Percentiles rank a stretch among this genome's conserved stretches.
phyloP scores from a whole-genome alignment of 345 rosid species.

The Bruguiera gymnorhiza region DNA sequence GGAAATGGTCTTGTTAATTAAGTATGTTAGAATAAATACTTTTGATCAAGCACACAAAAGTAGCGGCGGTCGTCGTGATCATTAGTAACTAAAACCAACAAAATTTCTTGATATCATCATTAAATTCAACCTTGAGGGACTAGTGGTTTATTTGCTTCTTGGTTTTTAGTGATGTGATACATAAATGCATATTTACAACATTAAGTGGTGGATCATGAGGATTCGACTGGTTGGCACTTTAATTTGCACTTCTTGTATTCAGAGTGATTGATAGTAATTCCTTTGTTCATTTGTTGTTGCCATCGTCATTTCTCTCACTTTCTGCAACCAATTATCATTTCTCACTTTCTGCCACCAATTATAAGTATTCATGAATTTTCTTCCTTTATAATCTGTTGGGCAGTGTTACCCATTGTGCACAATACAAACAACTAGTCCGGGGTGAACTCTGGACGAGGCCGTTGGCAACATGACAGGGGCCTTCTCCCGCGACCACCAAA shows the following conservation, averaged over 20 bases:
- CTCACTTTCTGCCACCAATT: not conserved
- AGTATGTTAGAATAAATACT: not conserved
- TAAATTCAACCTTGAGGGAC: not conserved
- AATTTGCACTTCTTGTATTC: not conserved
- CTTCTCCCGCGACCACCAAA: constrained; percentile 87
- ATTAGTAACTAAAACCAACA: no score
- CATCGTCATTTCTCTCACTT: not conserved
- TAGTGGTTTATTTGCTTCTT: not conserved
- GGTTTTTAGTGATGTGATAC: not conserved
- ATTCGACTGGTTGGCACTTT: not conserved
- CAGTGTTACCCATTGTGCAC: constrained; percentile 69
- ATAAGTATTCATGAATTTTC: not conserved
- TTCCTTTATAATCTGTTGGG: constrained; percentile 13
- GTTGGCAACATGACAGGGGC: constrained; percentile 82
- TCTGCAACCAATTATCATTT: no score
- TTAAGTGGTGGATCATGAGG: not conserved
- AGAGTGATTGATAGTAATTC: not conserved
- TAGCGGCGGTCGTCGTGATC: no score
- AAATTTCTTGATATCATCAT: not conserved
- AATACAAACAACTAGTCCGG: constrained; percentile 50
- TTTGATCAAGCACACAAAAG: no score
- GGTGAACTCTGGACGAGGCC: constrained; percentile 75
- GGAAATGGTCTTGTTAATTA: not conserved
- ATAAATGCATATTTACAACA: not conserved
- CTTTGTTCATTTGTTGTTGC: not conserved